These are phyloP conservation scores for Tilletia indica DNA, from an alignment of 1,284 basidiomycete species.

Conservation along the genomic window DNA sequence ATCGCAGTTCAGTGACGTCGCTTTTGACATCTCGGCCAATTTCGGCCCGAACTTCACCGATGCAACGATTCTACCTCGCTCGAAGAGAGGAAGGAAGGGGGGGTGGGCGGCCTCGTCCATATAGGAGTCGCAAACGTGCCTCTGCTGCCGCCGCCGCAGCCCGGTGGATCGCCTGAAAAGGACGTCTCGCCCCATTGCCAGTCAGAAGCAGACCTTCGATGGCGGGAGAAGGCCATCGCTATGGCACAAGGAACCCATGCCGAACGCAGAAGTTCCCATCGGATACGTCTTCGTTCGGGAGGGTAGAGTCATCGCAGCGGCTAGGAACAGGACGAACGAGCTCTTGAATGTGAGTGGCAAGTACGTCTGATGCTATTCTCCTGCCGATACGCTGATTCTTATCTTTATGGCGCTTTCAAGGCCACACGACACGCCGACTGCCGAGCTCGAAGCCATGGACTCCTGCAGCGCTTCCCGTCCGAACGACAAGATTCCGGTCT, in stretches of 20 bases:
- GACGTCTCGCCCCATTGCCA: slow-evolving; percentile 46
- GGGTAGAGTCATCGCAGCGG: slow-evolving; percentile 71
- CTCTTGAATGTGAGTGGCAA: slow-evolving; percentile 61
- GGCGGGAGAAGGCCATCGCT: slow-evolving; percentile 51
- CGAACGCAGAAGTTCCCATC: slow-evolving; percentile 85
- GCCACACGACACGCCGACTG: slow-evolving; percentile 94
- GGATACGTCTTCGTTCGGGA: slow-evolving; percentile 91
- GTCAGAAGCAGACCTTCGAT: slow-evolving; percentile 43
- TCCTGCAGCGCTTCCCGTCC: slow-evolving; percentile 60
- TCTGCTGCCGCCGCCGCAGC: slow-evolving; percentile 26
- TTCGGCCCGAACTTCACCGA: not conserved
- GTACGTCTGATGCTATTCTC: too few species aligned
- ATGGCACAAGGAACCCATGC: slow-evolving; percentile 69
- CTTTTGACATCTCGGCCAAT: not conserved
- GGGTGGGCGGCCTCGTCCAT: not conserved
- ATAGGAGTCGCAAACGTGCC: not conserved
- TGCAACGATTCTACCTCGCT: not conserved
- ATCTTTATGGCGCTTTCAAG: slow-evolving; percentile 58
- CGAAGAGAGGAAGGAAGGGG: too few species aligned
- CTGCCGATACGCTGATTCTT: too few species aligned
- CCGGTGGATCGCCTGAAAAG: slow-evolving; percentile 35
- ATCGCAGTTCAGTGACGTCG: not conserved
- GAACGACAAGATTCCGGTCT: slow-evolving; percentile 45
- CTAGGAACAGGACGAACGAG: slow-evolving; percentile 91
- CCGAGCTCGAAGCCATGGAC: slow-evolving; percentile 96